Evolutionary conservation across 768 basidiomycete species (phyloP).

Genomic region (Daedaleopsis nitida): DNA sequence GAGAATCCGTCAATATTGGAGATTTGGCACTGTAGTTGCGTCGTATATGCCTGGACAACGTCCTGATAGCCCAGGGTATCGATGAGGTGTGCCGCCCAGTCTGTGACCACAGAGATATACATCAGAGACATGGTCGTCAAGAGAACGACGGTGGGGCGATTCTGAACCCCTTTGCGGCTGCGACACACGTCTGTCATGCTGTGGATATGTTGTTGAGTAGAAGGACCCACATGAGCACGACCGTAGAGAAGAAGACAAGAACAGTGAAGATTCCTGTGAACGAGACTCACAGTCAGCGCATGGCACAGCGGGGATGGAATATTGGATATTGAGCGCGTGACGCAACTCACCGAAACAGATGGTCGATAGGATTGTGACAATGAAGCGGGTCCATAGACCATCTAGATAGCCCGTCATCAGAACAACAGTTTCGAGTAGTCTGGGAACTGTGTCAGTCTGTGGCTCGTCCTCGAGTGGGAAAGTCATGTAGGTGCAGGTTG

Average conservation of each 20-base stretch:
- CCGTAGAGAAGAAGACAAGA: neutral
- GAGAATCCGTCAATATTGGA: no score
- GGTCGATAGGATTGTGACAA: neutral
- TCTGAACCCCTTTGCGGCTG: neutral
- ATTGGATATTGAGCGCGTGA: no score
- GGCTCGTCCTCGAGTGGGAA: no score
- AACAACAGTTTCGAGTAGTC: neutral
- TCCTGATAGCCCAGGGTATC: neutral
- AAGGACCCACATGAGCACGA: neutral
- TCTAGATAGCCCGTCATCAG: neutral
- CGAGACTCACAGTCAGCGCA: neutral
- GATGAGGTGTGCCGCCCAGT: no score
- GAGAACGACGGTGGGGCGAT: neutral
- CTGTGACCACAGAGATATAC: no score
- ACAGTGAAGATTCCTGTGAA: neutral
- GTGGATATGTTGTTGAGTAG: no score
- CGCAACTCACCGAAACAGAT: neutral
- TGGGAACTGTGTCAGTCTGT: no score
- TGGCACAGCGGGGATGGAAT: neutral
- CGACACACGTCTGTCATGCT: no score
- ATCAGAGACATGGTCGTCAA: no score
- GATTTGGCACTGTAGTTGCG: neutral
- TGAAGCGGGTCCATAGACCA: neutral
- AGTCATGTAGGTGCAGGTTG: no score
- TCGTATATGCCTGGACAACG: neutral